Conservation (phyloP, 805 yeast genomes). For the Debaryomyces maramus region DNA sequence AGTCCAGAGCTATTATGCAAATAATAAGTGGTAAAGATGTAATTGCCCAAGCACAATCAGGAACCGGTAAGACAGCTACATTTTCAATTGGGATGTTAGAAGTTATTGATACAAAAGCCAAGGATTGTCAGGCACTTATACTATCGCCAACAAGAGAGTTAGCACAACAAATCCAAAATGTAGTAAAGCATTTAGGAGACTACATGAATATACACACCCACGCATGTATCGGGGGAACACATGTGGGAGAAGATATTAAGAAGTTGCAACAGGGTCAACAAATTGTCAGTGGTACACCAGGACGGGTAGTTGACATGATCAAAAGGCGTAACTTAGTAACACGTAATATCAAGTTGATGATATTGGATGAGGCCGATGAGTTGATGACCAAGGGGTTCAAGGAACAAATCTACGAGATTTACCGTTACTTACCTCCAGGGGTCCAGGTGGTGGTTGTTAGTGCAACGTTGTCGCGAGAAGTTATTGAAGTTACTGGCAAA, state of each 20-base stretch:
- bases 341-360: slow-evolving; percentile 78
- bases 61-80: slow-evolving; percentile 99
- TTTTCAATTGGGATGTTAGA: slow-evolving; percentile 93
- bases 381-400: slow-evolving; percentile 89
- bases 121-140: slow-evolving; percentile 85
- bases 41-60: slow-evolving; percentile 98
- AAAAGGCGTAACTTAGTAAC: slow-evolving; percentile 76
- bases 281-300: slow-evolving; percentile 96
- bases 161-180: slow-evolving; percentile 90
- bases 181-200: slow-evolving; percentile 81
- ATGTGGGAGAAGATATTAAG: slow-evolving; percentile 77
- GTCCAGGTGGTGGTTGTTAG: slow-evolving; percentile 92
- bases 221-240: slow-evolving; percentile 94
- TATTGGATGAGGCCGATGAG: slow-evolving; percentile 97
- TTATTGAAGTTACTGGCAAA: slow-evolving; percentile 85
- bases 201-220: slow-evolving; percentile 83
- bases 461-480: slow-evolving; percentile 92
- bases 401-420: slow-evolving; percentile 92
- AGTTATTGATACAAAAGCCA: slow-evolving; percentile 69
- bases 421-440: slow-evolving; percentile 76
- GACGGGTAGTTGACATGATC: slow-evolving; percentile 89
- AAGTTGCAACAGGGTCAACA: slow-evolving; percentile 79
- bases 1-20: slow-evolving; percentile 94
- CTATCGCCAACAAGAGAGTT: slow-evolving; percentile 96
- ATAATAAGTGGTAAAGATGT: slow-evolving; percentile 93